Conservation (phyloP, 202 grass and related monocot species). For the Elaeis oleifera region DNA sequence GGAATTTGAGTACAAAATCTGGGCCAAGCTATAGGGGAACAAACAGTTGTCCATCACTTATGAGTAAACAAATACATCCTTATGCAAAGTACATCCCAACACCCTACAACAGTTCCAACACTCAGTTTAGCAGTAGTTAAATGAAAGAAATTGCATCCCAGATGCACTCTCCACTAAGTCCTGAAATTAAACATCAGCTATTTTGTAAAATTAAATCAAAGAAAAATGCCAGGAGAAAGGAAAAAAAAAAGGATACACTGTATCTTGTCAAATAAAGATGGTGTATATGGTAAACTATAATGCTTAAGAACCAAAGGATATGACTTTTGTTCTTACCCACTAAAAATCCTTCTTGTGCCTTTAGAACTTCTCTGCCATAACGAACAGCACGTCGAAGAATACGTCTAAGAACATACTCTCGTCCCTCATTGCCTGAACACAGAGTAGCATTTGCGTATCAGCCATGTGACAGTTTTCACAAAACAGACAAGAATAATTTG, state of each 20-base stretch:
- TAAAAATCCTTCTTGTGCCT: constrained; percentile 75
- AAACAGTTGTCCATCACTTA: no score
- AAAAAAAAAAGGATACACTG: no score
- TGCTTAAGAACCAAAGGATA: not conserved
- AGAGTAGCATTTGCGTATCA: not conserved
- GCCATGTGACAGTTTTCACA: not conserved
- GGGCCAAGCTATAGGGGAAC: no score
- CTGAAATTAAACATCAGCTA: no score
- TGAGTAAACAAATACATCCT: no score
- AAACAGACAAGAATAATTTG: not conserved
- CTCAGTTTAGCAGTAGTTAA: no score
- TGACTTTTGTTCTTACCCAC: constrained; percentile 37
- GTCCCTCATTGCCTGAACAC: constrained; percentile 78
- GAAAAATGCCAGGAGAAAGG: not conserved
- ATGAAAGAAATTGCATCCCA: no score
- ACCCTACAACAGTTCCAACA: no score
- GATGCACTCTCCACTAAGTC: no score
- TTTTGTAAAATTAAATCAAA: not conserved
- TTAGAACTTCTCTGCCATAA: constrained; percentile 88
- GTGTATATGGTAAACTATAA: not conserved
- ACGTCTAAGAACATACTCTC: constrained; percentile 95
- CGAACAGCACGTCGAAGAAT: constrained; percentile 93
- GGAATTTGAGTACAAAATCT: no score
- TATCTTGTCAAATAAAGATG: no score
- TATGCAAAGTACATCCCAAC: no score